Percentiles rank a stretch among this genome's conserved stretches.
Conservation (phyloP, 306 rosid species). For the Pyrus pyrifolia region DNA sequence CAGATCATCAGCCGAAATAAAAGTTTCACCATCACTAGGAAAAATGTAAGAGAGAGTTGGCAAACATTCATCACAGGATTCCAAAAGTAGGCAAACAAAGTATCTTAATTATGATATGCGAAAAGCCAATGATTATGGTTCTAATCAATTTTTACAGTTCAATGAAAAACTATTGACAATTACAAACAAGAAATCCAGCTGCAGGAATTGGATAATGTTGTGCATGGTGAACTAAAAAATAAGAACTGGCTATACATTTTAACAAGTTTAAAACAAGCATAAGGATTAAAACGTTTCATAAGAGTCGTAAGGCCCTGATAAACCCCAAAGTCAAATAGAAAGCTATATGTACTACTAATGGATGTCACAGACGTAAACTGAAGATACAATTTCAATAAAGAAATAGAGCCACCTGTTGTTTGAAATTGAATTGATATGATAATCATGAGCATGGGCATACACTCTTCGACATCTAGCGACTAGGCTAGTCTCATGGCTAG, state of each 20-base stretch:
- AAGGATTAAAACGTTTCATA: background rate
- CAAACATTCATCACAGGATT: conserved; percentile 6
- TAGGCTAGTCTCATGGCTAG: conserved; percentile 77
- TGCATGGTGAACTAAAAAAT: background rate
- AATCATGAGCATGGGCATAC: conserved; percentile 98
- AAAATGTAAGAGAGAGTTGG: conserved; percentile 20
- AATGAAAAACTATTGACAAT: background rate
- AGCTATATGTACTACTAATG: background rate
- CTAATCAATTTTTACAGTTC: background rate
- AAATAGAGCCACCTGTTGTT: conserved; percentile 75
- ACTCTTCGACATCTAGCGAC: conserved; percentile 95
- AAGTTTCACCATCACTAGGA: conserved; percentile 91
- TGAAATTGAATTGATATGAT: conserved; percentile 96
- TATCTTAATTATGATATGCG: background rate
- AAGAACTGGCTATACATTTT: background rate
- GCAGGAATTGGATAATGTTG: background rate
- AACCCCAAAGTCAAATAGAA: background rate
- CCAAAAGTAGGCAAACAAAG: background rate
- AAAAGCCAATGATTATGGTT: background rate
- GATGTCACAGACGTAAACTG: background rate
- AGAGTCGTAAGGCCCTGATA: background rate
- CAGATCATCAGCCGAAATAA: conserved; percentile 98
- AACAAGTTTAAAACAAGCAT: background rate
- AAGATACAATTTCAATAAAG: background rate
- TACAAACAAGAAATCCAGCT: background rate